These are phyloP conservation scores for Lepraria neglecta DNA, from an alignment of 495 filamentous ascomycete genomes.

Conservation along the genomic window DNA sequence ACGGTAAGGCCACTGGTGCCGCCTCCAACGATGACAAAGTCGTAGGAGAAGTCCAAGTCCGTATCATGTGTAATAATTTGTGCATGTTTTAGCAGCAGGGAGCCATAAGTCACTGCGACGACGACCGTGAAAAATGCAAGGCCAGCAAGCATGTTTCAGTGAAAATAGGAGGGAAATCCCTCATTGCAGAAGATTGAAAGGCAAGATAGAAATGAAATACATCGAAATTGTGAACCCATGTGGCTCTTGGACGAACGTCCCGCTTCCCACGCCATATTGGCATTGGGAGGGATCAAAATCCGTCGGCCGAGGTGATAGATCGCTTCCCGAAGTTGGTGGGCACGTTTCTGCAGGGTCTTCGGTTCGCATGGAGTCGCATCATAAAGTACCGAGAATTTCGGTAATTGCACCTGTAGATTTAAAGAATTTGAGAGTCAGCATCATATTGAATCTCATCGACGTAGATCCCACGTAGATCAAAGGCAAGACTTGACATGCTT, in stretches of 20 bases:
- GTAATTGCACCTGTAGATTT: slow-evolving; percentile 1
- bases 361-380: not conserved
- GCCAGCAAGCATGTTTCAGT: not conserved
- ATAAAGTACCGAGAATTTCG: not conserved
- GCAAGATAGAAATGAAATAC: not conserved
- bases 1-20: slow-evolving; percentile 45
- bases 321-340: not conserved
- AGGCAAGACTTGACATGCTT: too few species aligned
- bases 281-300: too few species aligned
- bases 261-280: not conserved
- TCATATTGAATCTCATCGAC: not conserved
- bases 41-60: slow-evolving; percentile 22
- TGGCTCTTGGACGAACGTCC: not conserved
- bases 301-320: not conserved
- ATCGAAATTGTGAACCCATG: too few species aligned
- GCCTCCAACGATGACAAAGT: slow-evolving; percentile 38
- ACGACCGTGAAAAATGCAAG: not conserved
- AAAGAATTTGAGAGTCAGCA: not conserved
- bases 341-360: not conserved
- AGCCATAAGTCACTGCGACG: not conserved
- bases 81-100: not conserved
- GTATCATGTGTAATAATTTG: not conserved
- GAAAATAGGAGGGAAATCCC: not conserved
- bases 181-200: not conserved
- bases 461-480: not conserved